These are phyloP conservation scores for Blastocrithidia nonstop DNA, from an alignment of 208 protist genomes.

Conservation along the genomic window DNA sequence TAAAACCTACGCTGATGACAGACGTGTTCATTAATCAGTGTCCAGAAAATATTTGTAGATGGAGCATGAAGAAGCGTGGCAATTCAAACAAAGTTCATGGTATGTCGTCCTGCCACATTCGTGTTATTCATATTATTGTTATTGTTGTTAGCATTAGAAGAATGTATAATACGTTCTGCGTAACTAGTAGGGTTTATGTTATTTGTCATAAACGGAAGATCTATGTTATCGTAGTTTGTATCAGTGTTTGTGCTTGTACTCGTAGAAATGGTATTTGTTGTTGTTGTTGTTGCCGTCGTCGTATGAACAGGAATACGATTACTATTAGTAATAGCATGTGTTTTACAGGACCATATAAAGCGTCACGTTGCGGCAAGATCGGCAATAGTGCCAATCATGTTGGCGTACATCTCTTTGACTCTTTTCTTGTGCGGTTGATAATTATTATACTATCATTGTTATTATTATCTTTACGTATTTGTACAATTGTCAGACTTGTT, in stretches of 20 bases:
- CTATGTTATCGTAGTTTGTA: too few species aligned
- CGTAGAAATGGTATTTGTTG: too few species aligned
- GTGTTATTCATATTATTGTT: slow-evolving; percentile 1
- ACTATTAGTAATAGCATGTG: too few species aligned
- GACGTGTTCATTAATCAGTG: slow-evolving; percentile 21
- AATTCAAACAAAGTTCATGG: background rate
- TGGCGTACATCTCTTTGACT: slow-evolving; percentile 17
- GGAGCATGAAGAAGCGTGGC: slow-evolving; percentile 6
- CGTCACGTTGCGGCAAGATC: slow-evolving; percentile 30
- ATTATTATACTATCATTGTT: too few species aligned
- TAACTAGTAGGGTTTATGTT: too few species aligned
- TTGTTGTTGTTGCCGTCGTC: background rate
- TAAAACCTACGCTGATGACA: slow-evolving; percentile 39
- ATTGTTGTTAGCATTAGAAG: background rate
- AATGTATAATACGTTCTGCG: background rate
- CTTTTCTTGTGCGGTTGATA: slow-evolving; percentile 7
- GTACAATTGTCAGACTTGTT: background rate
- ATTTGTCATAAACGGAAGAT: too few species aligned
- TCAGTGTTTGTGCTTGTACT: too few species aligned
- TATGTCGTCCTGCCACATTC: background rate
- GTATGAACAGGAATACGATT: too few species aligned
- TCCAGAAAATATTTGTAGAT: slow-evolving; percentile 16
- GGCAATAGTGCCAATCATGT: slow-evolving; percentile 46
- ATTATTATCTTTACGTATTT: background rate
- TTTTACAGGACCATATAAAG: background rate